A percentile compares a stretch with the other conserved stretches of the same genome.
These are phyloP conservation scores for Xylaria curta DNA, from an alignment of 495 filamentous ascomycete genomes.

Conservation along the genomic window DNA sequence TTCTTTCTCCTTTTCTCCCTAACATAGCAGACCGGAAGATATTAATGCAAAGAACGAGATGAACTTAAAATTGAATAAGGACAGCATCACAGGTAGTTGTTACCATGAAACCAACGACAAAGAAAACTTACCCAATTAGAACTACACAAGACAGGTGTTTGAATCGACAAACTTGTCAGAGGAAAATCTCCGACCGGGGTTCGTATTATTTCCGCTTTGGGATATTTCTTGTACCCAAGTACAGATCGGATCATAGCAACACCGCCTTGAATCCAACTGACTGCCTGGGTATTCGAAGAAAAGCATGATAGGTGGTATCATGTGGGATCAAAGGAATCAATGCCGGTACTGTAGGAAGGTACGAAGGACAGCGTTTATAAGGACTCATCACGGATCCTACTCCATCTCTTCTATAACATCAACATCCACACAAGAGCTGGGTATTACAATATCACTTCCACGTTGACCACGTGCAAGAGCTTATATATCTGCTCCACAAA, in stretches of 20 bases:
- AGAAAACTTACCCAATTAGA: neutral
- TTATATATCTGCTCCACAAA: neutral
- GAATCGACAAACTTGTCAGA: neutral
- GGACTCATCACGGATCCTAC: too few species aligned
- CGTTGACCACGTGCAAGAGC: neutral
- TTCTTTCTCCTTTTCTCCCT: neutral
- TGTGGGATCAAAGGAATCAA: neutral
- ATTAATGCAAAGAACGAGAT: neutral
- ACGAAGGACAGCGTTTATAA: too few species aligned
- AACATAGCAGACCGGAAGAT: neutral
- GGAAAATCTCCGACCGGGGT: neutral
- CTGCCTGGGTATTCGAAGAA: neutral
- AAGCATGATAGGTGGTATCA: neutral
- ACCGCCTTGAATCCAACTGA: neutral
- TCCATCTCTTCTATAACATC: too few species aligned
- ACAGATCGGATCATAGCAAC: neutral
- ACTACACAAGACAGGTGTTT: neutral
- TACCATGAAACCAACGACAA: neutral
- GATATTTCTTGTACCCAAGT: neutral
- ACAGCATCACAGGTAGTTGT: neutral
- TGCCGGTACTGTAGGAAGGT: neutral
- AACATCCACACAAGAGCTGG: too few species aligned
- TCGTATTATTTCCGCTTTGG: neutral
- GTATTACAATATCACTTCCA: neutral
- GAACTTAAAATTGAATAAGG: neutral